Evolutionary conservation across 148 eudicot species (phyloP).

Genomic region (Rhododendron molle): DNA sequence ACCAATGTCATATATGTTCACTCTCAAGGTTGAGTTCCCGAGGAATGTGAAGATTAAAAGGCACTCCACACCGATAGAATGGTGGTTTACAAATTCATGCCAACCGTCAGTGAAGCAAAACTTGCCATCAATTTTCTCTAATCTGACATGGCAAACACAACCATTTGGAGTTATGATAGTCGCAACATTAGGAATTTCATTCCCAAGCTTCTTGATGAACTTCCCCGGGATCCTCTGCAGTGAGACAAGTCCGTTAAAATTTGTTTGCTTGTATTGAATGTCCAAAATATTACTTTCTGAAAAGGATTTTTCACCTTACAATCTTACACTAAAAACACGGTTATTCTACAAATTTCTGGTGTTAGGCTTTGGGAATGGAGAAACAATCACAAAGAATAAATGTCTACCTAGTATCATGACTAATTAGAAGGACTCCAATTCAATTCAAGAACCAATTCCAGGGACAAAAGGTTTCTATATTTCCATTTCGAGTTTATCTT

Average conservation of each 20-base stretch:
- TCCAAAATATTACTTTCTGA: too few relatives aligned
- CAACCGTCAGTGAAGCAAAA: conserved; percentile 41
- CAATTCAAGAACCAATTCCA: not conserved
- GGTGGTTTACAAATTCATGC: conserved; percentile 32
- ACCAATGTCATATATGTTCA: conserved; percentile 33
- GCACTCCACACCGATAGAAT: conserved; percentile 28
- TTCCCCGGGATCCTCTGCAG: not conserved
- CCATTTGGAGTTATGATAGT: conserved; percentile 36
- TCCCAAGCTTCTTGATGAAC: not conserved
- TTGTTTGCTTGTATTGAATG: not conserved
- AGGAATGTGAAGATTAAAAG: conserved; percentile 39
- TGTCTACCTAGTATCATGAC: not conserved
- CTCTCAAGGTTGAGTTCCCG: conserved; percentile 31
- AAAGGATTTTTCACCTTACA: not conserved
- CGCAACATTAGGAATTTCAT: conserved; percentile 22
- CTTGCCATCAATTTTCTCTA: conserved; percentile 20
- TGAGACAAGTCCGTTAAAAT: not conserved
- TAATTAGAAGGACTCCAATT: not conserved
- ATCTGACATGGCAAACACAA: conserved; percentile 27
- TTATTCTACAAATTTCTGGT: not conserved
- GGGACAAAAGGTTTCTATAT: not conserved
- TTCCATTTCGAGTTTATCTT: not conserved
- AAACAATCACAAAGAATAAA: not conserved
- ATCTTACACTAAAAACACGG: not conserved
- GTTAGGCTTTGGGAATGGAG: not conserved